A percentile compares a stretch with the other conserved stretches of the same genome.
phyloP scores from a whole-genome alignment of 768 basidiomycete genomes.

The Psilocybe cubensis region DNA sequence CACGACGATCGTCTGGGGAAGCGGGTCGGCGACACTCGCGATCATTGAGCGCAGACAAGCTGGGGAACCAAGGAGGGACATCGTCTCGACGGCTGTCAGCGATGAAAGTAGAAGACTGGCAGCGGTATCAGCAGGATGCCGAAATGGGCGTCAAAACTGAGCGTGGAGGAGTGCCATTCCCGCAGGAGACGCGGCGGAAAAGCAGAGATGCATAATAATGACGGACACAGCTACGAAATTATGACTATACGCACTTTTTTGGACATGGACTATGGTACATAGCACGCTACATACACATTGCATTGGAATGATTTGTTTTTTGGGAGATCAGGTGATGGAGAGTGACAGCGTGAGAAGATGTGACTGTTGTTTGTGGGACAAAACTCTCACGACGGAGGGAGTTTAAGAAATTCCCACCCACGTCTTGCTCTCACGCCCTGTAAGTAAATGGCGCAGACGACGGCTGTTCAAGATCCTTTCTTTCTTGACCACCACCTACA shows the following conservation, averaged over 20 bases:
- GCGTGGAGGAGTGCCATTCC: conserved; percentile 56
- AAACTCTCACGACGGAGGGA: conserved; percentile 32
- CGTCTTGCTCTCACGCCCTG: conserved; percentile 52
- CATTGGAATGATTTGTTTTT: conserved; percentile 3
- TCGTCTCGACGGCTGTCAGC: conserved; percentile 71
- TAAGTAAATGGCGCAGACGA: conserved; percentile 44
- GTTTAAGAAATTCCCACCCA: conserved; percentile 39
- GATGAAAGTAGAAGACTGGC: conserved; percentile 88
- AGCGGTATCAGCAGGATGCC: conserved; percentile 61
- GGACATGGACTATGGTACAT: conserved; percentile 12
- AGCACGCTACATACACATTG: conserved; percentile 11
- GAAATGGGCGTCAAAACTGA: conserved; percentile 26
- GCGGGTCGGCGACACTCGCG: conserved; percentile 48
- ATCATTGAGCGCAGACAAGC: conserved; percentile 64
- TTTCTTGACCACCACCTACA: conserved; percentile 48
- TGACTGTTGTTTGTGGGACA: conserved; percentile 22
- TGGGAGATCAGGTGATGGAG: conserved; percentile 19
- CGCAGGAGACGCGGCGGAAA: conserved; percentile 39
- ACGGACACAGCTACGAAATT: conserved; percentile 5
- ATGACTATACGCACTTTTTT: not conserved
- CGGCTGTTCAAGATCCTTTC: conserved; percentile 39
- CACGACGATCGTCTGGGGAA: conserved; percentile 24
- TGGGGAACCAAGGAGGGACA: conserved; percentile 49
- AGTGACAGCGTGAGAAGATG: conserved; percentile 31
- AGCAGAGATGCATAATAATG: conserved; percentile 31